Evolutionary conservation across 2,329 filamentous ascomycete species (phyloP), one percentile per base, ranked within the genome.

Genomic region (Aspergillus jensenii): DNA sequence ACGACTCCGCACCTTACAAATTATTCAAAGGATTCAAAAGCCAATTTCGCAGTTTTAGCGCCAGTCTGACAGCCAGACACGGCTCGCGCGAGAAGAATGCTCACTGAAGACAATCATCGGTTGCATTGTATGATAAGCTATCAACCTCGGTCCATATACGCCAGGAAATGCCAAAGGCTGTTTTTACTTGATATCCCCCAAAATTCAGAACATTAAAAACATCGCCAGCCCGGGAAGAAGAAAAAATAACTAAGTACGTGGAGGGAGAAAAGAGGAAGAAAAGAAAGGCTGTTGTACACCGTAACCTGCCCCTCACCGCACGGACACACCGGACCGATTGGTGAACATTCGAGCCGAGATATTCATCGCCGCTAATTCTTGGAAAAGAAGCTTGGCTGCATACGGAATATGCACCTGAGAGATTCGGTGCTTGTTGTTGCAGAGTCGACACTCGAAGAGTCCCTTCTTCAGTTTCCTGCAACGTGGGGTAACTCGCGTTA

Each of bases 391-490:
- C 81, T 99, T 99, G 60, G 95, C 95, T 2, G 95, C 95, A 73
- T 99, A 99, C 0, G 95, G 95, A 64, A 99, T 96, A 74, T 98
- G 91, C 56, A 99, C 90, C 77, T 99, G 95, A 5, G 93, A 95
- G 75, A 99, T 98, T 80, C 91, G 92, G 63, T 93, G 97, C 85
- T 98, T 98, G 83, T 99, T 99, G 82, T 96, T 95, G 85, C 95
- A 99, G 35, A 95, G 91, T 56, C 95, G 87, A 78, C 95, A 99
- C 77, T 98, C 93, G 73, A 98, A 98, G 27, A 91, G 91, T 71
- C 95, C 91, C 78, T 96, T 96, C 69, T 93, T 93, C 59, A 99
- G 84, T 81, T 96, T 95, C 46, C 91, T 96, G 65, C 59, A 49
- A 23, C 25, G 49, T 53, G 35, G 48, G 61, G 72, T 68, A 73